phyloP scores from a whole-genome alignment of 2,329 filamentous ascomycete species.

The Tricladium varicosporioides region DNA sequence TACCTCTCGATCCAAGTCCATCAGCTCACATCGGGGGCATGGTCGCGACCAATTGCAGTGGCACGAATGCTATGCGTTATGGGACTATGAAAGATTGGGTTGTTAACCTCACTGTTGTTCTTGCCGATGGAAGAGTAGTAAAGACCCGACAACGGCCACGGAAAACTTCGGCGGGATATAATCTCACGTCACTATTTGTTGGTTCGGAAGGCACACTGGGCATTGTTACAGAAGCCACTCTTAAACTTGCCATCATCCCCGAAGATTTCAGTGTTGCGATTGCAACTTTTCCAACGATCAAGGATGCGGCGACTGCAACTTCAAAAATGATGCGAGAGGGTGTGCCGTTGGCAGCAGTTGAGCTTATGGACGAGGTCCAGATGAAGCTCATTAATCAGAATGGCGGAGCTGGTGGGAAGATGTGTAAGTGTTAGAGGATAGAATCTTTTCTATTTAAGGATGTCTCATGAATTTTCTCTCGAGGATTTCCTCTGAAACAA shows the following conservation, averaged over 20 bases:
- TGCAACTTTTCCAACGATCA: constrained; percentile 72
- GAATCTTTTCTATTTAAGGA: too few species aligned
- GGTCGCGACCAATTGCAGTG: constrained; percentile 75
- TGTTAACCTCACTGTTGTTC: constrained; percentile 75
- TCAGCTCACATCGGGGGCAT: constrained; percentile 77
- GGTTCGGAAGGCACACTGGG: constrained; percentile 80
- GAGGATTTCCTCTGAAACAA: too few species aligned
- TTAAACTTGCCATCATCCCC: constrained; percentile 74
- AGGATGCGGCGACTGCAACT: constrained; percentile 70
- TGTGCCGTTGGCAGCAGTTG: constrained; percentile 39
- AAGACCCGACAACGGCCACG: constrained; percentile 73
- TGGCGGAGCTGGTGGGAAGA: constrained; percentile 61
- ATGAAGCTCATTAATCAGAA: constrained; percentile 77
- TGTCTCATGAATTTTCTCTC: too few species aligned
- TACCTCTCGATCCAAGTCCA: constrained; percentile 75
- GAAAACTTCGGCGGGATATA: constrained; percentile 80
- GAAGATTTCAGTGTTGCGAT: constrained; percentile 74
- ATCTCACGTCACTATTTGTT: constrained; percentile 75
- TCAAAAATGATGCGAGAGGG: constrained; percentile 66
- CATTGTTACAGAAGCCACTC: constrained; percentile 77
- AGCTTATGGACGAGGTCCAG: constrained; percentile 83
- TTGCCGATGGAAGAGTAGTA: constrained; percentile 74
- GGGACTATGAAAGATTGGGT: constrained; percentile 90
- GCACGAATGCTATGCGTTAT: constrained; percentile 77
- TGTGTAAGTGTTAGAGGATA: too few species aligned